These are phyloP conservation scores for Trametes cubensis DNA, from an alignment of 768 basidiomycete genomes.

Conservation along the genomic window DNA sequence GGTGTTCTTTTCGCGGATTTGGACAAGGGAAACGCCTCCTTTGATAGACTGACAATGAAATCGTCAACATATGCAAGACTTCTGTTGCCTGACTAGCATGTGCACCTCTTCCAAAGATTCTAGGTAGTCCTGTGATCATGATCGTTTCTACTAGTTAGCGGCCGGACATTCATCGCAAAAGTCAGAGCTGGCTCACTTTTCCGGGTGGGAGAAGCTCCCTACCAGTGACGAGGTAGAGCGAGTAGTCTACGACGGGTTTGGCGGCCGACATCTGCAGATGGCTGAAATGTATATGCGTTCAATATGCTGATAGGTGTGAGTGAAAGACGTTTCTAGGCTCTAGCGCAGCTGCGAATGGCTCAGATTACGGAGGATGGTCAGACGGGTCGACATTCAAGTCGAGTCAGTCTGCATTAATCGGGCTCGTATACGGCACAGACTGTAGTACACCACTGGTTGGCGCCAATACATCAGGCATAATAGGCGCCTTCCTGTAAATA, in stretches of 20 bases:
- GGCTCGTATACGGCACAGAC: not conserved
- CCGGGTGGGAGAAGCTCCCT: constrained; percentile 73
- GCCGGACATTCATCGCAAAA: too few relatives aligned
- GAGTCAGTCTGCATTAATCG: not conserved
- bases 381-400: not conserved
- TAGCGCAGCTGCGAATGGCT: too few relatives aligned
- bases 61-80: not conserved
- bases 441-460: too few relatives aligned
- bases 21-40: constrained; percentile 90
- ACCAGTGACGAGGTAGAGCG: constrained; percentile 88
- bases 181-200: constrained; percentile 51
- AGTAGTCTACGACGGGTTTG: constrained; percentile 51
- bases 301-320: too few relatives aligned
- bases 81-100: not conserved
- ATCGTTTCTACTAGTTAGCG: not conserved
- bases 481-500: too few relatives aligned
- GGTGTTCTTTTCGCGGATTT: constrained; percentile 82
- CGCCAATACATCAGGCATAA: too few relatives aligned
- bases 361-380: too few relatives aligned
- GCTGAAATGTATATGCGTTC: too few relatives aligned
- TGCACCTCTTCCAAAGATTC: constrained; percentile 74
- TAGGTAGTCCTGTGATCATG: constrained; percentile 57
- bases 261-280: not conserved
- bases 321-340: too few relatives aligned
- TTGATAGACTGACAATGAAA: constrained; percentile 57